A percentile compares a stretch with the other conserved stretches of the same genome.
phyloP scores from a whole-genome alignment of 345 rosid species.

The Eucalyptus curtisii region DNA sequence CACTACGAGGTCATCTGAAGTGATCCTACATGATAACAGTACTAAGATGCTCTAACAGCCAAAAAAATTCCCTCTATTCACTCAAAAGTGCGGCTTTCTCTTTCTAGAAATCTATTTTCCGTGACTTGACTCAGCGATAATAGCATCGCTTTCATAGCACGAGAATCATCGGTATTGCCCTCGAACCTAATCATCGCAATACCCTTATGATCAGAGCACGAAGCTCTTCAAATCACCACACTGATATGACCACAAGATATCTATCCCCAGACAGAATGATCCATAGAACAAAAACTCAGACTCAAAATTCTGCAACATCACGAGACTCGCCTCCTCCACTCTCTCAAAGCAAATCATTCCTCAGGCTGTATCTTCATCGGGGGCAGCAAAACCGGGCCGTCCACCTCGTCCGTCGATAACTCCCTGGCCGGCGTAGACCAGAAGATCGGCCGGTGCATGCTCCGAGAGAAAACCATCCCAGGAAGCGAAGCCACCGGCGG shows the following conservation, averaged over 20 bases:
- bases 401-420: neutral
- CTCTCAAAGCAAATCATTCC: constrained; percentile 50
- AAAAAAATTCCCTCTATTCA: neutral
- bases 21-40: neutral
- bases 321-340: constrained; percentile 62
- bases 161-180: neutral
- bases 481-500: neutral
- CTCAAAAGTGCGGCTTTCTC: neutral
- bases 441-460: neutral
- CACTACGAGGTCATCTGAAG: neutral
- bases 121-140: neutral
- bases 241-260: neutral
- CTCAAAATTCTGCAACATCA: neutral
- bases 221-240: neutral
- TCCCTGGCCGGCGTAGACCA: neutral
- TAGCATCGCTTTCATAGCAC: neutral
- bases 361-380: constrained; percentile 42
- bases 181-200: neutral
- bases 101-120: neutral
- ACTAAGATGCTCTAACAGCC: neutral
- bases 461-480: neutral
- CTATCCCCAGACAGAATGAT: neutral
- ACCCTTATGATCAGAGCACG: neutral
- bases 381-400: constrained; percentile 46
- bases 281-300: neutral